Evolutionary conservation across 2,329 filamentous ascomycete species (phyloP).

Genomic region (Helotiales sp.): DNA sequence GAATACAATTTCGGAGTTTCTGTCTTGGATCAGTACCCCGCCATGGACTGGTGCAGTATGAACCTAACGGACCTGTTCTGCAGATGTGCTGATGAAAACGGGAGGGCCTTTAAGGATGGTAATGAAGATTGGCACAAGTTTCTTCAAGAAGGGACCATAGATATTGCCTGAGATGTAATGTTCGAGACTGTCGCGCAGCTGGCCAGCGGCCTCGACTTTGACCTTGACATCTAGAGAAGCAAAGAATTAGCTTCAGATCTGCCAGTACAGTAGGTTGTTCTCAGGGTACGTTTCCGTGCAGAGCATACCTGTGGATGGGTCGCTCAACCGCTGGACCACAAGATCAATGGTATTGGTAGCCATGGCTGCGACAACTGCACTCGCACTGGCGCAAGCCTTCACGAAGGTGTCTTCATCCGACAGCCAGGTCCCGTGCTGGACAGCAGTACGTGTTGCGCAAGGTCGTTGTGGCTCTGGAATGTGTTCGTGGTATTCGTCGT

Average conservation of each 20-base stretch:
- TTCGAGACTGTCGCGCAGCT: constrained; percentile 90
- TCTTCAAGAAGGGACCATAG: constrained; percentile 82
- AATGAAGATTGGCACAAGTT: constrained; percentile 88
- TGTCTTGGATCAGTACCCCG: constrained; percentile 43
- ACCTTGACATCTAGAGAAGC: constrained; percentile 70
- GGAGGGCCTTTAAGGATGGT: constrained; percentile 83
- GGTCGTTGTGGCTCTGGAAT: not conserved
- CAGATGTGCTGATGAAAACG: constrained; percentile 87
- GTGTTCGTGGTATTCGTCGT: not conserved
- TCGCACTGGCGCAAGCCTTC: constrained; percentile 40
- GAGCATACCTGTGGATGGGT: constrained; percentile 42
- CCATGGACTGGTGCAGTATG: not conserved
- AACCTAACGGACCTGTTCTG: constrained; percentile 73
- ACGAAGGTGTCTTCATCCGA: constrained; percentile 37
- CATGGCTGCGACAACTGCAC: constrained; percentile 58
- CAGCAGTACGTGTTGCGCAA: not conserved
- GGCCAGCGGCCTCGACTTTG: constrained; percentile 81
- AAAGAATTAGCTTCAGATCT: constrained; percentile 22
- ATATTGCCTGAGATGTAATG: constrained; percentile 78
- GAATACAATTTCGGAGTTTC: constrained; percentile 89
- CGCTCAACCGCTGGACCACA: constrained; percentile 61
- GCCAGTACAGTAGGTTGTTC: not conserved
- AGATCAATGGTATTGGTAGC: constrained; percentile 63
- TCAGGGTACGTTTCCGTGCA: not conserved
- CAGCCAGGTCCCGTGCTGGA: not conserved